Evolutionary conservation across 2,329 filamentous ascomycete species (phyloP).

Genomic region (Alternaria arbusti): DNA sequence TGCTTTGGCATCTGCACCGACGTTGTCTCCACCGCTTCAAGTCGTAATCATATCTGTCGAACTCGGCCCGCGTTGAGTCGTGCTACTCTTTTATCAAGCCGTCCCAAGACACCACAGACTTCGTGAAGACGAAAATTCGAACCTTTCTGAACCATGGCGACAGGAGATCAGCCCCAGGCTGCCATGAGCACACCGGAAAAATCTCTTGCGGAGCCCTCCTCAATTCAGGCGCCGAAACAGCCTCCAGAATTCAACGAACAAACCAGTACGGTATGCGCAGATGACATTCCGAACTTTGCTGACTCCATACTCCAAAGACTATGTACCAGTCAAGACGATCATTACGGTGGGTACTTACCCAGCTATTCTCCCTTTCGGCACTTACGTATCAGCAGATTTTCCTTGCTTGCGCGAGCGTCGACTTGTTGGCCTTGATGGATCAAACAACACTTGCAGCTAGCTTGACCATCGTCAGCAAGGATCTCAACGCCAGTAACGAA

Average conservation of each 20-base stretch:
- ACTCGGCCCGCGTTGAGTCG: background rate
- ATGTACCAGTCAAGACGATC: constrained; percentile 27
- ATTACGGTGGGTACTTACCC: constrained; percentile 16
- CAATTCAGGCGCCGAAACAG: background rate
- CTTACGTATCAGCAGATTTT: constrained; percentile 23
- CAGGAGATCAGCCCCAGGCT: background rate
- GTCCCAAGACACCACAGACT: background rate
- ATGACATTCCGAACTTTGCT: background rate
- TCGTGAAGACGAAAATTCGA: background rate
- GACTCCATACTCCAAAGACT: constrained; percentile 6
- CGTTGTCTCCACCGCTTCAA: background rate
- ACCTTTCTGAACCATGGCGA: background rate
- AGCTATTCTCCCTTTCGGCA: background rate
- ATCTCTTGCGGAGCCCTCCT: background rate
- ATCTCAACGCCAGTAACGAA: constrained; percentile 51
- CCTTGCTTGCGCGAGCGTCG: constrained; percentile 30
- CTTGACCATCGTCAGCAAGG: constrained; percentile 29
- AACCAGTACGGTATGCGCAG: constrained; percentile 11
- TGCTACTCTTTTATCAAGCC: background rate
- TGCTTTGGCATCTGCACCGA: background rate
- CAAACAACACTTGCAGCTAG: constrained; percentile 31
- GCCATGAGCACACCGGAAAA: background rate
- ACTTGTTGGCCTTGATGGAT: constrained; percentile 28
- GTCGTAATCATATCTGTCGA: background rate
- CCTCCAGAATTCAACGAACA: constrained; percentile 26